A percentile compares a stretch with the other conserved stretches of the same genome.
Evolutionary conservation across 2,329 filamentous ascomycete genomes (phyloP).

Genomic region (Xylaria arbuscula): DNA sequence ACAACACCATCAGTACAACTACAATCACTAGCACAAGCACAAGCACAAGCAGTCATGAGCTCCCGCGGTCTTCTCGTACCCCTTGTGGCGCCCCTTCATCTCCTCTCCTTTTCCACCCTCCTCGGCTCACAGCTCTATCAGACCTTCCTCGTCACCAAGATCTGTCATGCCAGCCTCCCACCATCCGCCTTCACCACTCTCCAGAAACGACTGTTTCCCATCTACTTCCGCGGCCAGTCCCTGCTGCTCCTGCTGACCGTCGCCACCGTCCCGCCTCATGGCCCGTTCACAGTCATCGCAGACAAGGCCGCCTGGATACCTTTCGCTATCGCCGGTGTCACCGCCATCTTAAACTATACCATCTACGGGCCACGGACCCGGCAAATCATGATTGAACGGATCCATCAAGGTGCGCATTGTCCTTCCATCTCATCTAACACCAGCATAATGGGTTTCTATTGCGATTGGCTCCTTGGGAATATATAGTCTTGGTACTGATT

Average conservation of each 20-base stretch:
- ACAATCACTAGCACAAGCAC: slow-evolving; percentile 16
- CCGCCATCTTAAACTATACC: slow-evolving; percentile 50
- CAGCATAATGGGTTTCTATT: too few species aligned
- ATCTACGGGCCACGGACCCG: slow-evolving; percentile 54
- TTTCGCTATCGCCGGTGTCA: slow-evolving; percentile 49
- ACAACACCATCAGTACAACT: slow-evolving; percentile 16
- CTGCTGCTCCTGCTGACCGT: slow-evolving; percentile 51
- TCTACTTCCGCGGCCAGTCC: slow-evolving; percentile 55
- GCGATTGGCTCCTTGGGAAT: not conserved
- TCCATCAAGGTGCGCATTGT: slow-evolving; percentile 47
- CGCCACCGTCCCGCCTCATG: slow-evolving; percentile 50
- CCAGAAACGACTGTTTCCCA: slow-evolving; percentile 55
- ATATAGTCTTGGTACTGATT: slow-evolving; percentile 5
- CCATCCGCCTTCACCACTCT: slow-evolving; percentile 52
- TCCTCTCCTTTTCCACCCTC: slow-evolving; percentile 55
- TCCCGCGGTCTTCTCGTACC: slow-evolving; percentile 47
- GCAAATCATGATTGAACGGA: slow-evolving; percentile 48
- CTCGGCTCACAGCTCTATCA: slow-evolving; percentile 56
- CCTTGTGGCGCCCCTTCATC: slow-evolving; percentile 52
- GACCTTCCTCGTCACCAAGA: slow-evolving; percentile 53
- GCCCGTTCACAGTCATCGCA: slow-evolving; percentile 47
- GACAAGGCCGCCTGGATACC: slow-evolving; percentile 51
- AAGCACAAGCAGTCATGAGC: slow-evolving; percentile 19
- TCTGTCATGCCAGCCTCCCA: slow-evolving; percentile 51
- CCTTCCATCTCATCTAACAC: too few species aligned